Percentiles rank a stretch among this genome's conserved stretches.
Evolutionary conservation across 768 basidiomycete species (phyloP).

Genomic region (Suillus weaverae): DNA sequence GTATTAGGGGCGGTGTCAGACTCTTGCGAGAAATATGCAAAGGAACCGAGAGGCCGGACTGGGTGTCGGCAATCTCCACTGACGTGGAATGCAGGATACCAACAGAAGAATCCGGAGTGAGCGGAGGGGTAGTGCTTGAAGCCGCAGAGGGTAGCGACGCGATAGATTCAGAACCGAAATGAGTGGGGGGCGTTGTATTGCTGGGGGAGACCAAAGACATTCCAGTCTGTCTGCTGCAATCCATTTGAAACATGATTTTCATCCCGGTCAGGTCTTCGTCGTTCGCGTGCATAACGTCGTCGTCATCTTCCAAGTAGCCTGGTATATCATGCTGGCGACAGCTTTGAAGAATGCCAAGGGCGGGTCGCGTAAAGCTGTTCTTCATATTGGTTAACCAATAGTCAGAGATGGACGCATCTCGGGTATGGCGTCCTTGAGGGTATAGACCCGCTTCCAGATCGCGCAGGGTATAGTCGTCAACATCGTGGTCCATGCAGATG

Average conservation of each 20-base stretch:
- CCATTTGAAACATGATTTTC: background rate
- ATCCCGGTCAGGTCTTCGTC: background rate
- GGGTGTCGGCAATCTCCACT: background rate
- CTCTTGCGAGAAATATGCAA: background rate
- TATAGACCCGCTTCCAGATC: constrained; percentile 6
- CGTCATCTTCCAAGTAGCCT: background rate
- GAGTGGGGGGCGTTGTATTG: background rate
- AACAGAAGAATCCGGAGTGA: background rate
- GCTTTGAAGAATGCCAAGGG: background rate
- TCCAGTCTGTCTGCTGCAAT: background rate
- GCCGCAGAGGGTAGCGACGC: background rate
- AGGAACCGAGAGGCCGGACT: background rate
- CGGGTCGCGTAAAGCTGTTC: background rate
- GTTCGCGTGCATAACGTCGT: background rate
- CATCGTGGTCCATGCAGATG: background rate
- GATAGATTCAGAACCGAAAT: background rate
- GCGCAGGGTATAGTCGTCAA: background rate
- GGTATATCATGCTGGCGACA: background rate
- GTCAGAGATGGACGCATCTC: background rate
- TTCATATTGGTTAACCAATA: background rate
- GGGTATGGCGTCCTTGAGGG: background rate
- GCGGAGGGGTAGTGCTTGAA: background rate
- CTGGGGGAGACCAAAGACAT: background rate
- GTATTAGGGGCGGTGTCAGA: background rate
- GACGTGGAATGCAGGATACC: background rate